A percentile compares a stretch with the other conserved stretches of the same genome.
Conservation (phyloP, 345 rosid genomes). For the Rhizophora apiculata region DNA sequence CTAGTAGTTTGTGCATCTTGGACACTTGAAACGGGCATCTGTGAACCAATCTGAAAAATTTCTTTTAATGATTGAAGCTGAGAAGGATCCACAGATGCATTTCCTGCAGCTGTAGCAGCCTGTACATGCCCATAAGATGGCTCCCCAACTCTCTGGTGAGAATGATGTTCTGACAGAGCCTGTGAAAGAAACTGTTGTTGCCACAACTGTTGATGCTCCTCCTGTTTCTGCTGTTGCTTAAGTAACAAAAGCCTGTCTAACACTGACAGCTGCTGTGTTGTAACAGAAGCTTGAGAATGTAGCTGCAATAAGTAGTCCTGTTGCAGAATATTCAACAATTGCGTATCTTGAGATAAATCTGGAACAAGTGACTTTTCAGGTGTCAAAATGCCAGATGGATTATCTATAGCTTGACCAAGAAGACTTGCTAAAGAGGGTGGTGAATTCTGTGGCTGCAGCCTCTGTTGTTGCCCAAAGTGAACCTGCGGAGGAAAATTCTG, state of each 20-base stretch:
- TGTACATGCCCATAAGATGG: conserved; percentile 52
- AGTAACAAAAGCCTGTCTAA: conserved; percentile 66
- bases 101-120: conserved; percentile 41
- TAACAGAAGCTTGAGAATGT: conserved; percentile 58
- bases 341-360: conserved; percentile 71
- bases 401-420: conserved; percentile 65
- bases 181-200: conserved; percentile 81
- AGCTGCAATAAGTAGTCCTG: conserved; percentile 73
- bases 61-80: conserved; percentile 51
- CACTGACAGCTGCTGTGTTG: conserved; percentile 63
- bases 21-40: conserved; percentile 42
- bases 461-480: conserved; percentile 75
- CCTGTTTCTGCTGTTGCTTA: conserved; percentile 76
- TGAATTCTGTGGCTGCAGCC: conserved; percentile 46
- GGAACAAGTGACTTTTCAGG: conserved; percentile 55
- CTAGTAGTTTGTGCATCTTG: conserved; percentile 41
- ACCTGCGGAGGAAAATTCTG: conserved; percentile 57
- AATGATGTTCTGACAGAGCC: conserved; percentile 63
- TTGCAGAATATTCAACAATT: conserved; percentile 64
- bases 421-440: conserved; percentile 54
- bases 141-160: conserved; percentile 52
- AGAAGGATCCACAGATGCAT: conserved; percentile 51
- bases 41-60: conserved; percentile 47
- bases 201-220: conserved; percentile 78
- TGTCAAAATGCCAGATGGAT: conserved; percentile 42